phyloP scores from a whole-genome alignment of 768 basidiomycete genomes.

The Boletus eberwhitei region DNA sequence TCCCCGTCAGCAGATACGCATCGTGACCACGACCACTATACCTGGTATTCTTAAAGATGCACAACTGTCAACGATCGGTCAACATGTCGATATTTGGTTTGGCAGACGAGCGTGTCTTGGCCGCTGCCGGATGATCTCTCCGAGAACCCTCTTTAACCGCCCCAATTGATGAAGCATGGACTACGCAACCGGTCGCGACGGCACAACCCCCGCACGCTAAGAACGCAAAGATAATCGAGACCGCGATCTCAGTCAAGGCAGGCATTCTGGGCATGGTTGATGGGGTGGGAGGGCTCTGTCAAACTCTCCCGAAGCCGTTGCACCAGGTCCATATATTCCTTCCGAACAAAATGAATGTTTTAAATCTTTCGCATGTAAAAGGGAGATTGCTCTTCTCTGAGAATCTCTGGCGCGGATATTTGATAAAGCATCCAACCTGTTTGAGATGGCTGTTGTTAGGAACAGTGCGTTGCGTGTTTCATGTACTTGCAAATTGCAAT shows the following conservation, averaged over 20 bases:
- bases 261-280: background rate
- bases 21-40: background rate
- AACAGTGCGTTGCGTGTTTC: background rate
- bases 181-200: background rate
- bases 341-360: background rate
- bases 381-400: background rate
- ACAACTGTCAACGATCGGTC: background rate
- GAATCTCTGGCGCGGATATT: background rate
- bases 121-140: background rate
- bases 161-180: background rate
- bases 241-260: background rate
- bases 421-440: background rate
- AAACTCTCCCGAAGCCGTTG: background rate
- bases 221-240: background rate
- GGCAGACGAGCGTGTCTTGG: background rate
- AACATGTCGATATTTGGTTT: background rate
- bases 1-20: background rate
- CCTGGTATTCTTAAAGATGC: background rate
- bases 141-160: background rate
- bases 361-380: background rate
- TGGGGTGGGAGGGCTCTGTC: background rate
- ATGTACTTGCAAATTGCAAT: background rate
- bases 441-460: background rate
- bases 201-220: slow-evolving; percentile 1
- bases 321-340: background rate